phyloP scores from a whole-genome alignment of 345 rosid genomes.

The Salix exigua region DNA sequence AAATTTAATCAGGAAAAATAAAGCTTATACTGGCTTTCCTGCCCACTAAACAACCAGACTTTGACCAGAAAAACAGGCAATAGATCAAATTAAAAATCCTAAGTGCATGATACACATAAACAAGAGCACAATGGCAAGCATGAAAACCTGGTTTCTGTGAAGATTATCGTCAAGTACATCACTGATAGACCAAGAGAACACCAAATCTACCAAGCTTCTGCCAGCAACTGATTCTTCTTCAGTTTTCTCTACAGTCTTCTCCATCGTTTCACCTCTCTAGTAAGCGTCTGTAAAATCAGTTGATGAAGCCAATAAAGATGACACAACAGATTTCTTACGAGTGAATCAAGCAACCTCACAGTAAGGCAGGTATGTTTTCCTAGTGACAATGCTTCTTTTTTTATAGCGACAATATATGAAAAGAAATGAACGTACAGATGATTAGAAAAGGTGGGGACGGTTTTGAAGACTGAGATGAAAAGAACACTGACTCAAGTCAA shows the following conservation, averaged over 20 bases:
- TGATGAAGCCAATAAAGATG: background rate
- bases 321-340: too few relatives aligned
- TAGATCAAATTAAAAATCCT: background rate
- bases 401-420: too few relatives aligned
- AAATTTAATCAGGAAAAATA: background rate
- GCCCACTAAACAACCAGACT: background rate
- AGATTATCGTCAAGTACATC: background rate
- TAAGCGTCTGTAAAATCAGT: background rate
- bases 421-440: too few relatives aligned
- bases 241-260: background rate
- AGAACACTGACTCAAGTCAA: background rate
- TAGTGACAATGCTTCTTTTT: too few relatives aligned
- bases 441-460: too few relatives aligned
- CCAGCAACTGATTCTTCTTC: background rate
- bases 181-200: background rate
- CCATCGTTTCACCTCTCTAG: background rate
- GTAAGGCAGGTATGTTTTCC: too few relatives aligned
- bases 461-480: background rate
- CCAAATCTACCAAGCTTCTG: background rate
- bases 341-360: too few relatives aligned
- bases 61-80: background rate
- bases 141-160: background rate
- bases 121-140: background rate
- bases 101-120: background rate
- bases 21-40: background rate